Evolutionary conservation across 1,284 basidiomycete species (phyloP), one percentile per base, ranked within the genome.

Genomic region (Anthracocystis setariae): DNA sequence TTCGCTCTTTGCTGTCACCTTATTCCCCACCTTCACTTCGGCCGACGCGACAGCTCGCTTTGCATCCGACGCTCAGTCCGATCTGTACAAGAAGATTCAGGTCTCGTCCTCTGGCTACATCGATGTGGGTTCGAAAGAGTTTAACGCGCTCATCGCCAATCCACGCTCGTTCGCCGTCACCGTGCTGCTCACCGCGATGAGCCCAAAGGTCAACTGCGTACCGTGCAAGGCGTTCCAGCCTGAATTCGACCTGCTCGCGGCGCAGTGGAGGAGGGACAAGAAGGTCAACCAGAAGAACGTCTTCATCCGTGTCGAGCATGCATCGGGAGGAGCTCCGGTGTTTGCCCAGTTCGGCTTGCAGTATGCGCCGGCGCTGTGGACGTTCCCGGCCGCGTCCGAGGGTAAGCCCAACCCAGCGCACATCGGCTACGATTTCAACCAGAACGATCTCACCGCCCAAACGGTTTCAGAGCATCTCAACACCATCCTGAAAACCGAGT

Each of bases 151-250:
- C 46, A 25, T 46, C 2, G 29, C 46, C 1, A 32, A 40, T 1
- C 69, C 69, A 9, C 63, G 69, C 35, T 57, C 74, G 54, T 77
- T 55, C 33, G 69, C 76, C 15, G 68, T 75, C 18, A 48, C 73
- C 25, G 59, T 71, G 0, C 67, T 79, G 2, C 66, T 79, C 21
- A 79, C 76, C 23, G 64, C 76, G 18, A 71, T 70, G 12, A 48
- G 57, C 3, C 58, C 63, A 20, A 27, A 25, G 10, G 68, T 79
- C 50, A 71, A 74, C 43, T 79, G 78, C 51, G 59, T 48, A 8
- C 78, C 78, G 2, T 79, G 78, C 46, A 37, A 54, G 7, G 46
- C 45, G 5, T 79, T 78, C 55, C 73, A 74, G 42, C 78, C 78
- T 17, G 64, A 73, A 35, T 79, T 77, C 43, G 72, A 78, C 10